Evolutionary conservation across 805 yeast genomes (phyloP).

Genomic region (Yamadazyma philogaea): DNA sequence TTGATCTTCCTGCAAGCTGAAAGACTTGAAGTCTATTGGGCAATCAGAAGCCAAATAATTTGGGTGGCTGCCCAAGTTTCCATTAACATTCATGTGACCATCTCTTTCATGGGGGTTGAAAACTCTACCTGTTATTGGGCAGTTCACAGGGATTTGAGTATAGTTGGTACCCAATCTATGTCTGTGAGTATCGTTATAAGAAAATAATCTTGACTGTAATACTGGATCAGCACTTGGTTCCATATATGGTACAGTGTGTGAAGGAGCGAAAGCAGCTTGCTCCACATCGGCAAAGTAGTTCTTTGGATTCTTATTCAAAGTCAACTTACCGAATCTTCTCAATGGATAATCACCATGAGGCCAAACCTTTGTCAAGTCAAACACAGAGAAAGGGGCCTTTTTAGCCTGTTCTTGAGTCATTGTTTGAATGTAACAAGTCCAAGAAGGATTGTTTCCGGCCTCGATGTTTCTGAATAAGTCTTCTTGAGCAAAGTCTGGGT

Average conservation of each 20-base stretch:
- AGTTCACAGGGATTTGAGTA: slow-evolving; percentile 84
- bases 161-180: slow-evolving; percentile 75
- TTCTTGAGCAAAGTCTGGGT: slow-evolving; percentile 80
- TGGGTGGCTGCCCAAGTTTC: slow-evolving; percentile 74
- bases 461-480: slow-evolving; percentile 79
- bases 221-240: slow-evolving; percentile 79
- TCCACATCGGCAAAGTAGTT: slow-evolving; percentile 77
- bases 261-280: slow-evolving; percentile 66
- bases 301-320: slow-evolving; percentile 76
- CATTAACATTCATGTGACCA: slow-evolving; percentile 63
- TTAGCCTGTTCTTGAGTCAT: slow-evolving; percentile 84
- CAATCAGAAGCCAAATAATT: slow-evolving; percentile 63
- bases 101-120: slow-evolving; percentile 74
- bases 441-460: slow-evolving; percentile 72
- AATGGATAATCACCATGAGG: slow-evolving; percentile 83
- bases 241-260: slow-evolving; percentile 71
- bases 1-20: slow-evolving; percentile 59
- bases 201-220: slow-evolving; percentile 70
- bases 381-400: slow-evolving; percentile 73
- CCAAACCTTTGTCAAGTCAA: slow-evolving; percentile 92
- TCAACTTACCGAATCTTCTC: slow-evolving; percentile 78
- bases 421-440: slow-evolving; percentile 83
- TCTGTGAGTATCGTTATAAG: slow-evolving; percentile 75
- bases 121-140: slow-evolving; percentile 55
- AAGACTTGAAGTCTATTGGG: slow-evolving; percentile 45